Percentiles rank a stretch among this genome's conserved stretches.
phyloP scores from a whole-genome alignment of 257 asterid genomes.

The Solanum chilense region DNA sequence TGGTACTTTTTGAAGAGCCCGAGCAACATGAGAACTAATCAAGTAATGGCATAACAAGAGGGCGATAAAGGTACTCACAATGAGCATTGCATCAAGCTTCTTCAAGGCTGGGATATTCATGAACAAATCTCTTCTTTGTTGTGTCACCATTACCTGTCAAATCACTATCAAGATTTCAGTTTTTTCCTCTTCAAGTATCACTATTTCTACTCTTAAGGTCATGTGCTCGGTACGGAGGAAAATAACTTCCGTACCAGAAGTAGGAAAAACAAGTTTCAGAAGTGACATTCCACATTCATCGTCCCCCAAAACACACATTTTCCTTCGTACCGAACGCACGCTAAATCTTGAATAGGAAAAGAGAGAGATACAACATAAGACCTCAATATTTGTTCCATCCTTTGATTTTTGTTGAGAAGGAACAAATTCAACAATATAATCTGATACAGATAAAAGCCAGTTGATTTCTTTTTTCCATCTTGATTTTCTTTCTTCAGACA shows the following conservation, averaged over 20 bases:
- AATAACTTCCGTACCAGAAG: not conserved
- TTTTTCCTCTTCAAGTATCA: not conserved
- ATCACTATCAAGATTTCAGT: not conserved
- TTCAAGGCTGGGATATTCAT: conserved; percentile 71
- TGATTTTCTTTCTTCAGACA: conserved; percentile 51
- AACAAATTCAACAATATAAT: conserved; percentile 78
- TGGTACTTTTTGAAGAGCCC: not conserved
- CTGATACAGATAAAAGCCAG: conserved; percentile 80
- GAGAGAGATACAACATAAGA: not conserved
- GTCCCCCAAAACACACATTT: not conserved
- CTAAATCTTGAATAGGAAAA: not conserved
- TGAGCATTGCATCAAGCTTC: conserved; percentile 67
- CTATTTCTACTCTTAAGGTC: not conserved
- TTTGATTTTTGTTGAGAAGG: conserved; percentile 60
- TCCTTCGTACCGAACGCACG: not conserved
- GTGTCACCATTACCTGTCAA: conserved; percentile 68
- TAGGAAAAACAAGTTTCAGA: not conserved
- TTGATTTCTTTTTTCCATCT: conserved; percentile 79
- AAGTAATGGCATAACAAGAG: not conserved
- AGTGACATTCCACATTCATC: not conserved
- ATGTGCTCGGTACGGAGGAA: not conserved
- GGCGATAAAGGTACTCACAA: conserved; percentile 30
- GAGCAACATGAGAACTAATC: not conserved
- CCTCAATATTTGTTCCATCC: conserved; percentile 79
- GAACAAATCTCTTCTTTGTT: conserved; percentile 57